Evolutionary conservation across 208 protist species (phyloP).

Genomic region (Eutreptiella sp.): DNA sequence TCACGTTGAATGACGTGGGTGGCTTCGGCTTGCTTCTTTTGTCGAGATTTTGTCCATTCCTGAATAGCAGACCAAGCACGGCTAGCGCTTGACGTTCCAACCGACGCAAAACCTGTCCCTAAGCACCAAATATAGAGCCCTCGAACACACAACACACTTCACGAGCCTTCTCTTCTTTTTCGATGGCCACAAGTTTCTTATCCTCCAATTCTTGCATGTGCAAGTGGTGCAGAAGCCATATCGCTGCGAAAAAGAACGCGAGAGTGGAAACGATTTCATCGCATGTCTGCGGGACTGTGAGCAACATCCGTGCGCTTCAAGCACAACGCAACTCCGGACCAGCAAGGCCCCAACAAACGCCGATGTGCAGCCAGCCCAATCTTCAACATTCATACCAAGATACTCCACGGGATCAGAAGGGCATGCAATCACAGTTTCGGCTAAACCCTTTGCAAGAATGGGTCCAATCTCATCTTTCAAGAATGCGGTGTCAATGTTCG

Average conservation of each 20-base stretch:
- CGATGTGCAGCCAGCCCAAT: too few species aligned
- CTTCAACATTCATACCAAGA: too few species aligned
- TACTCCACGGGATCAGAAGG: conserved; percentile 79
- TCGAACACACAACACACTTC: conserved; percentile 42
- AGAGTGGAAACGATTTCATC: too few species aligned
- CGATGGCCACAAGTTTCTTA: conserved; percentile 46
- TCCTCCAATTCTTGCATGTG: too few species aligned
- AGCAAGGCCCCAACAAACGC: too few species aligned
- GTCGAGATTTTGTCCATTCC: conserved; percentile 48
- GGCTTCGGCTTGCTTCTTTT: conserved; percentile 54
- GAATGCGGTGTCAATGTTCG: conserved; percentile 68
- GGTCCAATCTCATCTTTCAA: conserved; percentile 66
- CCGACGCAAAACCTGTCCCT: not conserved
- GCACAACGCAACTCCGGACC: too few species aligned
- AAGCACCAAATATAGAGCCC: not conserved
- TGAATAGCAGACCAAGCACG: conserved; percentile 14
- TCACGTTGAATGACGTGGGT: conserved; percentile 63
- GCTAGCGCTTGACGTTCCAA: not conserved
- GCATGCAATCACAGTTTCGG: conserved; percentile 70
- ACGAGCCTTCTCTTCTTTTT: conserved; percentile 37
- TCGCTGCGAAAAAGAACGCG: too few species aligned
- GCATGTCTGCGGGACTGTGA: too few species aligned
- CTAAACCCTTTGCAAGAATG: conserved; percentile 73
- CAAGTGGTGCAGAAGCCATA: conserved; percentile 71
- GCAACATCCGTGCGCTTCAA: too few species aligned